Evolutionary conservation across 495 filamentous ascomycete genomes (phyloP).

Genomic region (Recurvomyces mirabilis): DNA sequence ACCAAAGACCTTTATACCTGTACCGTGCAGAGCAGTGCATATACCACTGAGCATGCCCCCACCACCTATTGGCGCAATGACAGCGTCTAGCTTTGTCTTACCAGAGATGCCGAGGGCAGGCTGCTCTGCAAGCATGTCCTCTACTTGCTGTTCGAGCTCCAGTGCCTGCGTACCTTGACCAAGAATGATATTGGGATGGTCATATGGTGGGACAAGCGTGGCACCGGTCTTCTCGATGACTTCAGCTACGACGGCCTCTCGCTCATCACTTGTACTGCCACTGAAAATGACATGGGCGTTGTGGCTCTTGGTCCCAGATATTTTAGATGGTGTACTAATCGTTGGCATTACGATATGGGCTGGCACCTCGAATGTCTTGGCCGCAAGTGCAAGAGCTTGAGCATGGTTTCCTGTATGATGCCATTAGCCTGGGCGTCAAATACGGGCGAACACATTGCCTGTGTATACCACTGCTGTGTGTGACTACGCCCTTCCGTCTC

Average conservation of each 20-base stretch:
- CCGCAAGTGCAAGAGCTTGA: constrained; percentile 83
- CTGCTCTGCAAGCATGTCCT: constrained; percentile 35
- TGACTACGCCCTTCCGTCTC: constrained; percentile 58
- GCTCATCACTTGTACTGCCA: constrained; percentile 67
- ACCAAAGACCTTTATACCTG: constrained; percentile 66
- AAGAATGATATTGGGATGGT: constrained; percentile 80
- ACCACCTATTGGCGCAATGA: constrained; percentile 79
- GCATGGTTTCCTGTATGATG: constrained; percentile 71
- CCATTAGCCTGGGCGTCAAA: background rate
- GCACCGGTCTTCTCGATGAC: constrained; percentile 62
- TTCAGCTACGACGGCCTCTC: constrained; percentile 60
- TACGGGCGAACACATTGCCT: background rate
- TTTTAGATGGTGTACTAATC: constrained; percentile 74
- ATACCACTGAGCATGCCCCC: constrained; percentile 81
- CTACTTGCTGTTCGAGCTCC: constrained; percentile 67
- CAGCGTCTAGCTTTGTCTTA: constrained; percentile 49
- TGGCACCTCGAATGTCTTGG: constrained; percentile 49
- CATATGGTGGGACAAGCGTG: constrained; percentile 74
- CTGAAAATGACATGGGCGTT: constrained; percentile 72
- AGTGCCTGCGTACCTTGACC: constrained; percentile 82
- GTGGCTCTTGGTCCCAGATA: constrained; percentile 65
- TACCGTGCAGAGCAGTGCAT: constrained; percentile 60
- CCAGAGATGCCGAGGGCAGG: constrained; percentile 11
- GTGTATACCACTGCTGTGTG: constrained; percentile 70
- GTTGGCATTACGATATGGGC: constrained; percentile 85